Conservation (phyloP, 148 eudicot genomes). For the Chenopodium quinoa region DNA sequence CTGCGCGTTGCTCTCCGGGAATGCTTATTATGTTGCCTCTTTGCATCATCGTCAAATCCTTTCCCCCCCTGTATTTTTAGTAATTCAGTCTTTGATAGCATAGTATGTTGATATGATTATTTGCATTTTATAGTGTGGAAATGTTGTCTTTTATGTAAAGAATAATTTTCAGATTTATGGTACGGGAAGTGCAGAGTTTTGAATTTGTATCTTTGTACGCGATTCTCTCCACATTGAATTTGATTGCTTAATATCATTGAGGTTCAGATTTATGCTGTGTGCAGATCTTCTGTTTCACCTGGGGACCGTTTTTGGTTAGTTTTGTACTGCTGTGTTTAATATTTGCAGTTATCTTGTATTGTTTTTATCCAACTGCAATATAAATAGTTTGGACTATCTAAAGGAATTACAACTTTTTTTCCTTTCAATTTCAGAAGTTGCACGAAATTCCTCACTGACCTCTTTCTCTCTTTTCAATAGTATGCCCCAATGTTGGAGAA, state of each 20-base stretch:
- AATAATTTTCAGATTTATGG: constrained; percentile 4
- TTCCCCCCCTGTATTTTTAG: constrained; percentile 18
- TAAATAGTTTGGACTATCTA: too few species aligned
- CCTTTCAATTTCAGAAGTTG: too few species aligned
- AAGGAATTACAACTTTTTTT: too few species aligned
- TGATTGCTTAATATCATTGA: background rate
- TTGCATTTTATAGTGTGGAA: constrained; percentile 23
- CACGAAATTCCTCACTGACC: too few species aligned
- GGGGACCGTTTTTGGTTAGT: background rate
- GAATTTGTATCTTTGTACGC: background rate
- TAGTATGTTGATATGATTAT: constrained; percentile 37
- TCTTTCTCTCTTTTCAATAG: too few species aligned
- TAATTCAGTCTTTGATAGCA: constrained; percentile 25
- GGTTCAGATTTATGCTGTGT: background rate
- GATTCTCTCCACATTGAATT: background rate
- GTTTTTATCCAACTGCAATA: too few species aligned
- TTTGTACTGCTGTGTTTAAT: background rate
- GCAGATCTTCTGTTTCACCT: background rate
- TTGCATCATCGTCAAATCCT: constrained; percentile 3
- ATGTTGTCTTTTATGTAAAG: constrained; percentile 21
- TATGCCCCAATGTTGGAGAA: too few species aligned
- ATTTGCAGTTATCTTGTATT: background rate
- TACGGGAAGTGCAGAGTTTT: constrained; percentile 13
- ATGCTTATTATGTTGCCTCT: background rate
- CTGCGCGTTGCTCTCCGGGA: background rate